Evolutionary conservation across 2,329 filamentous ascomycete genomes (phyloP).

Genomic region (Penicillium sp.): DNA sequence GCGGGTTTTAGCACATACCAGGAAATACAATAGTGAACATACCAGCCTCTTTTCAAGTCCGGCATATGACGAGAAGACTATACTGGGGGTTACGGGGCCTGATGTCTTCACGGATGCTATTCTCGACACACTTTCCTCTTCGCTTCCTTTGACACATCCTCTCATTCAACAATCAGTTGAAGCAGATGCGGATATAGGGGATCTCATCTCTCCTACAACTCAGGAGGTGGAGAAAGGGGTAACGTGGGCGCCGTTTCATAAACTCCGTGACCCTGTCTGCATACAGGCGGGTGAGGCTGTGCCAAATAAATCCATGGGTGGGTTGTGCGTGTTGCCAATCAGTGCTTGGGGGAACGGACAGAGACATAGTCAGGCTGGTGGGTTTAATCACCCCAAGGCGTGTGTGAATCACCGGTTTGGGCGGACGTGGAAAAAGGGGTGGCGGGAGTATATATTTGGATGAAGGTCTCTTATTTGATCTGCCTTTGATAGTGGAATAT

Average conservation of each 20-base stretch:
- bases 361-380: conserved; percentile 26
- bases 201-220: conserved; percentile 1
- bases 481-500: neutral
- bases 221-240: conserved; percentile 12
- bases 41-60: conserved; percentile 6
- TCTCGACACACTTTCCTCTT: conserved; percentile 25
- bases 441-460: conserved; percentile 25
- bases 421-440: conserved; percentile 28
- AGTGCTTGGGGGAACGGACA: conserved; percentile 47
- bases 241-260: conserved; percentile 30
- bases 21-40: conserved; percentile 16
- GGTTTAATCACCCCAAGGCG: conserved; percentile 20
- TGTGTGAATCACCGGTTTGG: conserved; percentile 31
- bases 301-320: conserved; percentile 56
- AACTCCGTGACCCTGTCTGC: conserved; percentile 20
- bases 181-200: conserved; percentile 19
- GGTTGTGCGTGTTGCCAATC: conserved; percentile 79
- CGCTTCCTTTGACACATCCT: conserved; percentile 21
- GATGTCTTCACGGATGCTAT: conserved; percentile 30
- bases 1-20: conserved; percentile 27
- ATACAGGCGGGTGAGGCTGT: conserved; percentile 18
- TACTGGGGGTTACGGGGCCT: conserved; percentile 28
- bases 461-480: neutral
- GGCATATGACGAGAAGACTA: conserved; percentile 22
- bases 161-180: conserved; percentile 20